Evolutionary conservation across 2,329 filamentous ascomycete genomes (phyloP).

Genomic region (Stachybotrys chlorohalonatus): DNA sequence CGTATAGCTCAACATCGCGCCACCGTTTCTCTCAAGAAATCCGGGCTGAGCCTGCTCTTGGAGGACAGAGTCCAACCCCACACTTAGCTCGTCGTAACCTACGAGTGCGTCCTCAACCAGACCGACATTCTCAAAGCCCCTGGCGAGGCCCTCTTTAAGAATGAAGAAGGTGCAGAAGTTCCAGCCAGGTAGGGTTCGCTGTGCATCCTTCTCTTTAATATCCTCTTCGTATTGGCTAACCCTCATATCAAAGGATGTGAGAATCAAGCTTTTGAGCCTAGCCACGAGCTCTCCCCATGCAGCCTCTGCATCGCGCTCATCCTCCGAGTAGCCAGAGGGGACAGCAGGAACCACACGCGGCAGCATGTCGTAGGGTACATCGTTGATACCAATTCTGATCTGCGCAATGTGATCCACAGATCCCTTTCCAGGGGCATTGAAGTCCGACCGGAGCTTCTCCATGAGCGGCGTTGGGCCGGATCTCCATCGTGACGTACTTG

Average conservation of each 20-base stretch:
- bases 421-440: conserved; percentile 66
- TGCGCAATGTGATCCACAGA: conserved; percentile 74
- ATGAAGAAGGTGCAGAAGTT: conserved; percentile 99
- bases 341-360: conserved; percentile 55
- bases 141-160: conserved; percentile 85
- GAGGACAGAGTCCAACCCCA: conserved; percentile 76
- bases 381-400: conserved; percentile 66
- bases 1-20: conserved; percentile 62
- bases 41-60: conserved; percentile 58
- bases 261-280: conserved; percentile 79
- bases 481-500: conserved; percentile 62
- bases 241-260: conserved; percentile 81
- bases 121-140: conserved; percentile 92
- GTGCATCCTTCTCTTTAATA: conserved; percentile 85
- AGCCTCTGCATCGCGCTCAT: conserved; percentile 66
- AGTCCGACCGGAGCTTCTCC: conserved; percentile 84
- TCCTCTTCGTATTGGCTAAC: conserved; percentile 96
- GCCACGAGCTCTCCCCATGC: conserved; percentile 78
- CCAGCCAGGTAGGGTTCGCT: conserved; percentile 84
- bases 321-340: conserved; percentile 58
- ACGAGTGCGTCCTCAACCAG: conserved; percentile 91
- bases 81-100: conserved; percentile 87
- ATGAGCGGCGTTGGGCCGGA: conserved; percentile 73
- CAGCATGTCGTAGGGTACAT: conserved; percentile 56
- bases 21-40: conserved; percentile 56